A percentile compares a stretch with the other conserved stretches of the same genome.
These are phyloP conservation scores for Craterostigma plantagineum DNA, from an alignment of 257 asterid species.

Conservation along the genomic window DNA sequence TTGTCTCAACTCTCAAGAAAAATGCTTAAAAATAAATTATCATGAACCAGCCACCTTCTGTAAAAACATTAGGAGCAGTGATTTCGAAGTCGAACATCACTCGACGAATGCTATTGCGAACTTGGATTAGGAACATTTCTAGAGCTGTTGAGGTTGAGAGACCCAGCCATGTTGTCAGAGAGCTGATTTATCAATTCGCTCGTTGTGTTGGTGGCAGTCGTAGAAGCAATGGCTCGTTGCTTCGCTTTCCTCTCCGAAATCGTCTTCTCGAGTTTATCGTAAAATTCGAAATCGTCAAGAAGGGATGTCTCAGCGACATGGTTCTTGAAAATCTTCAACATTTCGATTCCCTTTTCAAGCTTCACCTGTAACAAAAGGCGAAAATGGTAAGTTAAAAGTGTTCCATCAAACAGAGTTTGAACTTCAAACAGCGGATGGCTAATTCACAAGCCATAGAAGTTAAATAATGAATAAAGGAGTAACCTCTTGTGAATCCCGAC, in stretches of 20 bases:
- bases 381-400: no score
- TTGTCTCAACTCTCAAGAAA: no score
- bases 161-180: conserved; percentile 46
- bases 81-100: no score
- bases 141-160: conserved; percentile 51
- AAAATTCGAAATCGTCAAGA: conserved; percentile 73
- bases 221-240: conserved; percentile 33
- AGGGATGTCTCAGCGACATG: conserved; percentile 81
- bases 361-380: conserved; percentile 53
- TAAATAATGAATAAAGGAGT: no score
- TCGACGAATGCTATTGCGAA: conserved; percentile 21
- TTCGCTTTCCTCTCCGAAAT: conserved; percentile 66
- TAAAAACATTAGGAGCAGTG: no score
- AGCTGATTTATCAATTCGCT: conserved; percentile 64
- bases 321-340: conserved; percentile 68
- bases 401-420: no score
- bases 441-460: no score
- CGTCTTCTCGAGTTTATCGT: conserved; percentile 78
- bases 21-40: no score
- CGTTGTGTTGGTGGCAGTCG: no score
- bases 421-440: no score
- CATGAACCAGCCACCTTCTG: no score
- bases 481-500: conserved; percentile 99
- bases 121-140: conserved; percentile 29
- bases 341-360: conserved; percentile 77